A percentile compares a stretch with the other conserved stretches of the same genome.
phyloP scores from a whole-genome alignment of 495 filamentous ascomycete species.

The Penicillium angulare region DNA sequence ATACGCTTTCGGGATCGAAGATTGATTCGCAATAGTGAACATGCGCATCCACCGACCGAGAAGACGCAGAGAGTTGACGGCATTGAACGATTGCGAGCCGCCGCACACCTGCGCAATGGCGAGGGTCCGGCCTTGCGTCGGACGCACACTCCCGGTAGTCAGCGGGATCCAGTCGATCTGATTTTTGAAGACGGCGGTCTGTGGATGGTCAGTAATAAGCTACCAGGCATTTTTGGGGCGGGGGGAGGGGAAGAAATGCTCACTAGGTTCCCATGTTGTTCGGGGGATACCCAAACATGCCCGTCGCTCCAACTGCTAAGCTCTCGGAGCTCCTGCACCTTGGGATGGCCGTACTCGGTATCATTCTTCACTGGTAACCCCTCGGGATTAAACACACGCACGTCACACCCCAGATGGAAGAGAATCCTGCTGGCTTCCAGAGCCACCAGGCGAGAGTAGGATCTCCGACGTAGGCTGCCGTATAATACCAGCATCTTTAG shows the following conservation, averaged over 20 bases:
- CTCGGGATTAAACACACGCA: conserved; percentile 61
- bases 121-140: conserved; percentile 67
- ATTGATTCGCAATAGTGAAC: conserved; percentile 72
- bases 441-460: conserved; percentile 61
- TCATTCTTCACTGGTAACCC: conserved; percentile 65
- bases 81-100: conserved; percentile 70
- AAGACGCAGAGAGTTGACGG: conserved; percentile 68
- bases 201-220: conserved; percentile 6
- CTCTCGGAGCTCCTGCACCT: conserved; percentile 64
- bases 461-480: conserved; percentile 59
- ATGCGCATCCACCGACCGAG: conserved; percentile 78
- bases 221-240: background rate
- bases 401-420: conserved; percentile 66
- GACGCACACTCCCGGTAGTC: conserved; percentile 59
- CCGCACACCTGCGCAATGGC: conserved; percentile 65
- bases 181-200: conserved; percentile 73
- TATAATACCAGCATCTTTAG: conserved; percentile 63
- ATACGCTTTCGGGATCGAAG: conserved; percentile 62
- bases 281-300: conserved; percentile 66
- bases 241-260: conserved; percentile 9
- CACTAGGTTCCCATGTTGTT: conserved; percentile 70
- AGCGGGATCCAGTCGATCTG: conserved; percentile 77
- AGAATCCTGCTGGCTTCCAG: conserved; percentile 61
- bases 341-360: conserved; percentile 53
- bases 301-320: conserved; percentile 68